These are phyloP conservation scores for Lasiosphaeria hispida DNA, from an alignment of 495 filamentous ascomycete genomes.

Conservation along the genomic window DNA sequence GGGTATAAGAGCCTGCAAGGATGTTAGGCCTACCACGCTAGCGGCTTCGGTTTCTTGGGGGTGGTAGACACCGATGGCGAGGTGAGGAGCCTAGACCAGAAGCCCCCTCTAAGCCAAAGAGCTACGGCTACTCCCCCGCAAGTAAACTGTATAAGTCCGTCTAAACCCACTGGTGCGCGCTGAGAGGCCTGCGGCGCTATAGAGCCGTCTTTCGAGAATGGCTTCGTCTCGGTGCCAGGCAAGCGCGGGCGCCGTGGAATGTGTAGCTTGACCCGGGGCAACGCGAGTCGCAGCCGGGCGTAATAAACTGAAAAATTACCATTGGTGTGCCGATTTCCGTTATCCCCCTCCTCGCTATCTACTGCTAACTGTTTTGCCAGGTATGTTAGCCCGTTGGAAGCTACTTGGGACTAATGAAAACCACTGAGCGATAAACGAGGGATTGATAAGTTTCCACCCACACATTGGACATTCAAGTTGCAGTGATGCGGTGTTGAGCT, in stretches of 20 bases:
- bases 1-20: neutral
- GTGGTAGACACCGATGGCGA: conserved; percentile 5
- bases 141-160: neutral
- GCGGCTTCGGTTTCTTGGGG: neutral
- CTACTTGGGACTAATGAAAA: no score
- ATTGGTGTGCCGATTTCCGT: neutral
- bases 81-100: neutral
- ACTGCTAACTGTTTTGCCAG: no score
- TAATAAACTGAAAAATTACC: neutral
- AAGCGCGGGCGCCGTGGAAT: neutral
- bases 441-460: no score
- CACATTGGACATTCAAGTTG: no score
- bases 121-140: neutral
- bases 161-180: no score
- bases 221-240: neutral
- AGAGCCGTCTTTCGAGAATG: neutral
- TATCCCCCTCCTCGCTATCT: no score
- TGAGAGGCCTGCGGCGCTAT: no score
- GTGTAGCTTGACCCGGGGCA: neutral
- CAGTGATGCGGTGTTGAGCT: no score
- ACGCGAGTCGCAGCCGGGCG: neutral
- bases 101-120: no score
- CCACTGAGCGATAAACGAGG: no score
- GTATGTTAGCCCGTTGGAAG: no score
- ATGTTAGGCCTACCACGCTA: conserved; percentile 3